A percentile compares a stretch with the other conserved stretches of the same genome.
phyloP scores from a whole-genome alignment of 2,329 filamentous ascomycete genomes.

The Aspergillus fructus region DNA sequence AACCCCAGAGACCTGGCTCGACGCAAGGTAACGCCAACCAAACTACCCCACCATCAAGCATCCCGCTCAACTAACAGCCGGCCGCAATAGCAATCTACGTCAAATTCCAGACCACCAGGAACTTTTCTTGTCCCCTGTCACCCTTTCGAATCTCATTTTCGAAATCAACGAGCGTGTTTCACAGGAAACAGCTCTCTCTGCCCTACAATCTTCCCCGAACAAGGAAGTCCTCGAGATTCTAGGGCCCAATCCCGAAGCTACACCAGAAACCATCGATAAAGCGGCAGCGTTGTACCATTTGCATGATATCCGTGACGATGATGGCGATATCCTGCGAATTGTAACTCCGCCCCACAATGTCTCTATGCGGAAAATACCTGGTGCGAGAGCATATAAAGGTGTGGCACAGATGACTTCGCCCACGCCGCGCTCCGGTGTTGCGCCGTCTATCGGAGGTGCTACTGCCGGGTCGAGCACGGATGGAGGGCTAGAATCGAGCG shows the following conservation, averaged over 20 bases:
- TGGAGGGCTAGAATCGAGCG: slow-evolving; percentile 37
- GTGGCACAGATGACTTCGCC: slow-evolving; percentile 27
- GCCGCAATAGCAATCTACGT: slow-evolving; percentile 29
- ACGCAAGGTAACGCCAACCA: slow-evolving; percentile 32
- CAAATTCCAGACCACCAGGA: slow-evolving; percentile 69
- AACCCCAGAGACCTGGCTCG: slow-evolving; percentile 36
- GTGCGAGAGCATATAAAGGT: slow-evolving; percentile 27
- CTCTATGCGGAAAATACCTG: slow-evolving; percentile 47
- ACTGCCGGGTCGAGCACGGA: slow-evolving; percentile 21
- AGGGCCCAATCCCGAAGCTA: slow-evolving; percentile 1
- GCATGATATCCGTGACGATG: slow-evolving; percentile 63
- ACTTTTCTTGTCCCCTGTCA: slow-evolving; percentile 80
- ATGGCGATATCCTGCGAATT: slow-evolving; percentile 64
- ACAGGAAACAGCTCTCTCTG: slow-evolving; percentile 23
- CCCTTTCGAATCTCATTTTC: slow-evolving; percentile 83
- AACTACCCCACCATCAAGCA: neutral
- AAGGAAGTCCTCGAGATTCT: slow-evolving; percentile 59
- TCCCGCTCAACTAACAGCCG: slow-evolving; percentile 7
- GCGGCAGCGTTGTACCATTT: slow-evolving; percentile 45
- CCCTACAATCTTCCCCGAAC: slow-evolving; percentile 26
- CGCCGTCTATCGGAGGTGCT: slow-evolving; percentile 17
- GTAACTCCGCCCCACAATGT: slow-evolving; percentile 63
- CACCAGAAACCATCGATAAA: slow-evolving; percentile 1
- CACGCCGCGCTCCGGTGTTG: slow-evolving; percentile 5
- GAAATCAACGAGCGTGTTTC: slow-evolving; percentile 83